Conservation (phyloP, 345 rosid genomes). For the Sisymbrium altissimum region DNA sequence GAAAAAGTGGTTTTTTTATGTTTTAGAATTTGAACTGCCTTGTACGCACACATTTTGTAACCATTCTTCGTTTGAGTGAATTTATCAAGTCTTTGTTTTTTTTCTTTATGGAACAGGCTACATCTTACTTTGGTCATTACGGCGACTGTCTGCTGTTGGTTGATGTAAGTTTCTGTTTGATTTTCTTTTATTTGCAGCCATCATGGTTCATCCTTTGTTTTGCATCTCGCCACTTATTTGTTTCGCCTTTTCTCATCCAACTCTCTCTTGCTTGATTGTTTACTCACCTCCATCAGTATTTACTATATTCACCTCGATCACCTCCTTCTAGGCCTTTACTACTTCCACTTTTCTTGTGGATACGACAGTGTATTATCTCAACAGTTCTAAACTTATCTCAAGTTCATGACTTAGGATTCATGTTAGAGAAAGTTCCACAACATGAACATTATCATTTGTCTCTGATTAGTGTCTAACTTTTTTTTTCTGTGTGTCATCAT, state of each 20-base stretch:
- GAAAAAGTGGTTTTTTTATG: too few species aligned
- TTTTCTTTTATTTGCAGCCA: not conserved
- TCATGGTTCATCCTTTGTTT: conserved; percentile 5
- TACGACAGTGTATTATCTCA: not conserved
- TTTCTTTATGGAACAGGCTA: conserved; percentile 47
- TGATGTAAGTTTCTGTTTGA: conserved; percentile 68
- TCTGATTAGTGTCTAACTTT: not conserved
- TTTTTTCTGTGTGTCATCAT: not conserved
- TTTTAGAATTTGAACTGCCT: too few species aligned
- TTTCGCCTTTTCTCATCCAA: not conserved
- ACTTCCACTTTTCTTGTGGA: not conserved
- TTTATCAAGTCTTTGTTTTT: not conserved
- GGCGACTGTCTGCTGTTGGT: conserved; percentile 90
- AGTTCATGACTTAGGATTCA: too few species aligned
- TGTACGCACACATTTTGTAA: too few species aligned
- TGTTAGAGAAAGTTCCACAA: not conserved
- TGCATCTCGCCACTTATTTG: too few species aligned
- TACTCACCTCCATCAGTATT: not conserved
- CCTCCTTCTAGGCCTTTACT: conserved; percentile 4
- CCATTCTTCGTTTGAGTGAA: too few species aligned
- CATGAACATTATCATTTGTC: not conserved
- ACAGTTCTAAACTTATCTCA: too few species aligned
- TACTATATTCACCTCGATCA: too few species aligned
- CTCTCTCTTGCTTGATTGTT: not conserved
- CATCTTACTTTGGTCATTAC: conserved; percentile 87